Base-by-base conservation (phyloP, 75 land plant species). In the Selaginella tamariscina region DNA sequence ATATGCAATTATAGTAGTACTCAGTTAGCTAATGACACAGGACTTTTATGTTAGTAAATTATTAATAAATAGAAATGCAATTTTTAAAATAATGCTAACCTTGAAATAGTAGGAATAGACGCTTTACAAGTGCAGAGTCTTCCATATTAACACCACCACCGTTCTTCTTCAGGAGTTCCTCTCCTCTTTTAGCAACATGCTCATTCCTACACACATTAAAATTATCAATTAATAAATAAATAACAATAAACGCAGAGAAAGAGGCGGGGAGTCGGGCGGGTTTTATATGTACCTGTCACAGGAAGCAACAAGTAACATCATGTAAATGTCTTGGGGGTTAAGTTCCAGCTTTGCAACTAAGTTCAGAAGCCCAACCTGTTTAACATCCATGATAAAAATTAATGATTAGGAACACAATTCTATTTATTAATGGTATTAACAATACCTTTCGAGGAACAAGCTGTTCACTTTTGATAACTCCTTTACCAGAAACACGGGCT, bases 311-410 rank as follows among this genome's bases (percentile, higher is more conserved):
- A 92, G 0, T 67, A 78, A 89, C 21, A 86, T 32, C 28, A 93
- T 85, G 77, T 89, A 92, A n/a, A 89, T 78, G 56, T 78, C 73
- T 71, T 82, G 85, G 27, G 90, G 67, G 32, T 70, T 33, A 32
- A 84, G 68, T 24, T 84, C 73, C 81, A 92, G 73, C 30, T 80
- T 74, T 55, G 88, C 87, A 57, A 92, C 33, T 0, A 88, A 80
- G 73, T 89, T 92, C 68, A 92, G 79, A 33, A 92, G 78, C 24
- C 97, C 97, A 31, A 86, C 69, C 93, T 86, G 71, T 29, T 56
- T 0, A 21, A 1, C 31, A 0, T 21, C 55, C 11, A 70, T 15
- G 28, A 23, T 63, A 59, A 9, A 59, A 59, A 22, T 2, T 2
- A 59, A 8, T 59, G n/a, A n/a, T 59, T 21, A 26, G 5, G 32